These are phyloP conservation scores for Mycena belliarum DNA, from an alignment of 768 basidiomycete species.

Conservation along the genomic window DNA sequence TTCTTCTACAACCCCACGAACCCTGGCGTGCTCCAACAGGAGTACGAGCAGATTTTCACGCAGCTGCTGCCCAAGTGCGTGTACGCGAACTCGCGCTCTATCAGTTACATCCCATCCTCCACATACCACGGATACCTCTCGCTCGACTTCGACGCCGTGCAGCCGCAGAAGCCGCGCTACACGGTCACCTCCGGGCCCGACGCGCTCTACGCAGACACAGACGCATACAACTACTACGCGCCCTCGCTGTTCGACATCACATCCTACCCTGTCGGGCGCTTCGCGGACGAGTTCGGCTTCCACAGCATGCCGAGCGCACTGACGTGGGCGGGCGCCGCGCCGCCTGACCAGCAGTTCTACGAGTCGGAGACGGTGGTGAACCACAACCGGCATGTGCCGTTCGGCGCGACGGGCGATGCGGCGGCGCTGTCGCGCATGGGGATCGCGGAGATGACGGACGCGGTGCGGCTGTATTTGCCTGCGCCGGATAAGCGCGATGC, in stretches of 20 bases:
- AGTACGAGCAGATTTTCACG: conserved; percentile 16
- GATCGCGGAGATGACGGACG: conserved; percentile 9
- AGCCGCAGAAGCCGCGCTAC: conserved; percentile 14
- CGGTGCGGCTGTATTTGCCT: conserved; percentile 8
- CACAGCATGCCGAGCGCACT: conserved; percentile 7
- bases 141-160: conserved; percentile 4
- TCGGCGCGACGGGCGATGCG: conserved; percentile 8
- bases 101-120: conserved; percentile 14
- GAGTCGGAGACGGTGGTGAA: not conserved
- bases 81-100: conserved; percentile 6
- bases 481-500: conserved; percentile 2
- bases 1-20: conserved; percentile 5
- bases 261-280: conserved; percentile 1
- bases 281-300: conserved; percentile 16
- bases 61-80: conserved; percentile 7
- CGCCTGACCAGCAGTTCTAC: conserved; percentile 3
- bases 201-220: conserved; percentile 12
- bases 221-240: conserved; percentile 13
- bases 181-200: conserved; percentile 2
- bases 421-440: conserved; percentile 1
- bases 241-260: not conserved
- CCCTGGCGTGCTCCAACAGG: conserved; percentile 1
- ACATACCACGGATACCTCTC: conserved; percentile 12
- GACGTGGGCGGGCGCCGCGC: conserved; percentile 3
- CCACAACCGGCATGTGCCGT: conserved; percentile 1